Evolutionary conservation across 2,329 filamentous ascomycete genomes (phyloP), one percentile per base, ranked within the genome.

Genomic region (Aspergillaceae sp.): DNA sequence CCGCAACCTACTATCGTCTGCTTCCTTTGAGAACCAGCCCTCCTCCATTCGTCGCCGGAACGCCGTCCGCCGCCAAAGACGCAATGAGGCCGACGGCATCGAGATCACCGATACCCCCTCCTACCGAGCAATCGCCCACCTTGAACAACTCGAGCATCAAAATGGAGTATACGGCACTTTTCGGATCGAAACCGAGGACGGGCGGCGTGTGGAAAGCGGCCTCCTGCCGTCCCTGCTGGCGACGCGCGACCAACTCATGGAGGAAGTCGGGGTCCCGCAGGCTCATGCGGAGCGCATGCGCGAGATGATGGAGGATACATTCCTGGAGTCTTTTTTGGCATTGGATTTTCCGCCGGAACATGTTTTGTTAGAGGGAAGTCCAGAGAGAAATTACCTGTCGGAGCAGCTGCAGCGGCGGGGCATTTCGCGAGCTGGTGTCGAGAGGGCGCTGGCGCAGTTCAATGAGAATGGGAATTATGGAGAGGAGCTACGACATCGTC

Each of bases 291-390:
- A 65, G 47, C 58, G 65, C 45, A 68, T 69, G 62, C 65, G 65
- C 45, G 62, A 65, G 47, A 67, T 68, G 61, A 69, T 70, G 63
- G 68, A 71, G 47, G 65, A 70, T 43, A 65, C 65, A 1, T 70
- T 71, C 47, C 47, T 71, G 34, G 67, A 70, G 46, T 67, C 66
- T 2, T 71, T 71, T 41, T 56, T 71, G 30, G 64, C 66, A 1
- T 51, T 69, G 33, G 67, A 71, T 41, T 68, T 69, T 30, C 65
- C 63, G 3, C 56, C 67, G 2, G 54, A 56, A 1, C 67, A 70
- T 53, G 59, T 52, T 1, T 51, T 70, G 7, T 56, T 52, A 2
- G 61, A 62, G 6, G 59, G 57, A 1, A 67, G 55, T 10, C 48
- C 56, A 1, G 67, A 71, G 49, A 55, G 64, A 43, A 51, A 60